Conservation (phyloP, 768 basidiomycete genomes). For the Calocybe gangraenosa region DNA sequence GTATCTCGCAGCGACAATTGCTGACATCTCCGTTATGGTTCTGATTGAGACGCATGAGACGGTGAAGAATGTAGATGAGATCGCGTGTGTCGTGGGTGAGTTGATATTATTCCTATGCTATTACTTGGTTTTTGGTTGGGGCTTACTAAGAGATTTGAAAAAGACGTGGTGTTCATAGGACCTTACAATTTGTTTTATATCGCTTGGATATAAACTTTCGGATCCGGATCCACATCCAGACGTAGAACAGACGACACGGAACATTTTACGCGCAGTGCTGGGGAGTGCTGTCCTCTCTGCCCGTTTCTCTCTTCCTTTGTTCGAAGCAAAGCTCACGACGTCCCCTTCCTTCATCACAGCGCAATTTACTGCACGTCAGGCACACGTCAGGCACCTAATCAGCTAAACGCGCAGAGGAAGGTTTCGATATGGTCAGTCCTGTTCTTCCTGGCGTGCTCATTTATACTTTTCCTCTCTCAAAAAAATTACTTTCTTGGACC, state of each 20-base stretch:
- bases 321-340: no score
- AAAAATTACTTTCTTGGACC: no score
- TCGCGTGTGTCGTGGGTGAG: constrained; percentile 60
- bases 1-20: no score
- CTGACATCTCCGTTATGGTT: constrained; percentile 50
- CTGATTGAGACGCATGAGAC: constrained; percentile 61
- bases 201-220: constrained; percentile 55
- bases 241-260: constrained; percentile 57
- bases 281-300: constrained; percentile 24
- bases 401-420: no score
- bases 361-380: no score
- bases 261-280: constrained; percentile 52
- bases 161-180: constrained; percentile 45
- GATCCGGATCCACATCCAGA: constrained; percentile 63
- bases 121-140: constrained; percentile 24
- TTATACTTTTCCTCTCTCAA: no score
- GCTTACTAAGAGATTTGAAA: no score
- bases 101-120: constrained; percentile 17
- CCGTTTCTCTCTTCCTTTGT: no score
- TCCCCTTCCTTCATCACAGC: no score
- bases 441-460: no score
- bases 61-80: constrained; percentile 55
- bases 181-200: constrained; percentile 65
- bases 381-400: no score
- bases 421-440: no score